Conservation (phyloP, 164 flowering plant species). For the Taxillus chinensis region DNA sequence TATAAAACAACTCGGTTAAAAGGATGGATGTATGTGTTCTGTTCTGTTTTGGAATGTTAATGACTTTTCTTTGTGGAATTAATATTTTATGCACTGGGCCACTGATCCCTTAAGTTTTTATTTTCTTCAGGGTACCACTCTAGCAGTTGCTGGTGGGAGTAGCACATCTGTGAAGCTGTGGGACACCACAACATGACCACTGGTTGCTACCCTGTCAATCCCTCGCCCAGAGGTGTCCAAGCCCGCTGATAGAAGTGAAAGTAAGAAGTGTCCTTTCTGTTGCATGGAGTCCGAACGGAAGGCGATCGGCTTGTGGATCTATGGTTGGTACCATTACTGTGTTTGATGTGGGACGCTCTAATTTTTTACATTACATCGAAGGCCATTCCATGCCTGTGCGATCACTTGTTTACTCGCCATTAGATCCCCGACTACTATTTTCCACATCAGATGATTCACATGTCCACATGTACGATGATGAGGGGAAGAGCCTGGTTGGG, state of each 20-base stretch:
- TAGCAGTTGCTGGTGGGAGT: too few relatives aligned
- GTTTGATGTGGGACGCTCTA: constrained; percentile 70
- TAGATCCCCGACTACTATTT: constrained; percentile 61
- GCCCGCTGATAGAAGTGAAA: constrained; percentile 62
- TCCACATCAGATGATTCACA: constrained; percentile 84
- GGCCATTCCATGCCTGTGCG: constrained; percentile 97
- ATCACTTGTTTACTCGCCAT: constrained; percentile 72
- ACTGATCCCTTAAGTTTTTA: too few relatives aligned
- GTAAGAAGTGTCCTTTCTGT: constrained; percentile 88
- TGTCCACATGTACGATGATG: constrained; percentile 82
- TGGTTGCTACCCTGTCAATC: too few relatives aligned
- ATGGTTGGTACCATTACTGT: constrained; percentile 91
- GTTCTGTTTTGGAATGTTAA: too few relatives aligned
- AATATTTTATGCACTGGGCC: too few relatives aligned
- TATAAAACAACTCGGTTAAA: too few relatives aligned
- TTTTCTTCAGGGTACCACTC: too few relatives aligned
- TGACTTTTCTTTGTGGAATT: too few relatives aligned
- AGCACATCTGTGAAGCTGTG: too few relatives aligned
- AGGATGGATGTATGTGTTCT: too few relatives aligned
- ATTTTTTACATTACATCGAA: constrained; percentile 85
- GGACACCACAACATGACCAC: too few relatives aligned
- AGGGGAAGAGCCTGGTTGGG: constrained; percentile 60
- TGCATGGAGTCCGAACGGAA: constrained; percentile 95
- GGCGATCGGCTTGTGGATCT: constrained; percentile 77
- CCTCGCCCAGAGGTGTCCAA: constrained; percentile 79